Conservation (phyloP, 192 early-diverging fungal genomes). For the Obelidium mucronatum region DNA sequence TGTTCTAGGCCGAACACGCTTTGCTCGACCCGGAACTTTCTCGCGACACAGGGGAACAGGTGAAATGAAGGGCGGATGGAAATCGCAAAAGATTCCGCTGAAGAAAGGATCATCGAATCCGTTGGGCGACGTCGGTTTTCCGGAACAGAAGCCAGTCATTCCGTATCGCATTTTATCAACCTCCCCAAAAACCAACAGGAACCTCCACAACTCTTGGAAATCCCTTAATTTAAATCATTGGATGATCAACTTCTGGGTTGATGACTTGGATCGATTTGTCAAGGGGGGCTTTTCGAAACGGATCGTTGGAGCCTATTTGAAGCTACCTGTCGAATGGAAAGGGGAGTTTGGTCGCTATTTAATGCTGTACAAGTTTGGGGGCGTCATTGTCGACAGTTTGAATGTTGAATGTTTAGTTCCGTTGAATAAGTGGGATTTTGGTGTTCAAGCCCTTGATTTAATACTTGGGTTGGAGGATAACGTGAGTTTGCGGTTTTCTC, state of each 20-base stretch:
- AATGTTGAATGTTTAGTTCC: background rate
- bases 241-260: background rate
- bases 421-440: no score
- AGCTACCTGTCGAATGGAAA: background rate
- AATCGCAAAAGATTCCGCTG: background rate
- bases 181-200: background rate
- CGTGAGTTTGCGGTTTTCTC: no score
- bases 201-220: background rate
- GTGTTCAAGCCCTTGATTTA: no score
- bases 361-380: slow-evolving; percentile 9
- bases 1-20: background rate
- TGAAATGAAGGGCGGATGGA: slow-evolving; percentile 10
- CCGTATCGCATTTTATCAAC: background rate
- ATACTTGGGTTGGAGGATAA: no score
- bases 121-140: no score
- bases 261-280: slow-evolving; percentile 9
- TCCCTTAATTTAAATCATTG: background rate
- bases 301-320: background rate
- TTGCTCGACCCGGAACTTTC: background rate
- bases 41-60: background rate
- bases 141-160: no score
- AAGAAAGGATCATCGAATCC: no score
- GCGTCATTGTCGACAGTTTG: slow-evolving; percentile 1
- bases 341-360: background rate
- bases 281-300: background rate